Evolutionary conservation across 2,329 filamentous ascomycete genomes (phyloP).

Genomic region (Raffaelea ambrosiae): DNA sequence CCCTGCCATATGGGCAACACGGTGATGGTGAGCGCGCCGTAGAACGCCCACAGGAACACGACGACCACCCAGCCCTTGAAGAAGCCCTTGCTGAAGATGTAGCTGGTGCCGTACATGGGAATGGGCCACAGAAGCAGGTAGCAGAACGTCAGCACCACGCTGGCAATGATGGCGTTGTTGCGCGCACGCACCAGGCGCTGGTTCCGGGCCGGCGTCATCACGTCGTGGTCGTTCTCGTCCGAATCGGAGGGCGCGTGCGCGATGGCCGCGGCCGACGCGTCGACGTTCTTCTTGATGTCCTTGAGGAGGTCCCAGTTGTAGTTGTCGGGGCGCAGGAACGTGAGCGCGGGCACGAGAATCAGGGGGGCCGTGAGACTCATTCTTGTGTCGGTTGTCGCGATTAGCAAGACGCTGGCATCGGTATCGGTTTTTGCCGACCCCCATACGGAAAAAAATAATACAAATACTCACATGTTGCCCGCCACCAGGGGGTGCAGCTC

Average conservation of each 20-base stretch:
- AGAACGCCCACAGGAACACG: slow-evolving; percentile 1
- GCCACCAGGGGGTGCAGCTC: neutral
- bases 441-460: too few relatives aligned
- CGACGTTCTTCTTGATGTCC: too few relatives aligned
- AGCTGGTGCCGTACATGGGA: slow-evolving; percentile 4
- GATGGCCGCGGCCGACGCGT: too few relatives aligned
- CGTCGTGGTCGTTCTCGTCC: too few relatives aligned
- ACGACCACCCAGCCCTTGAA: slow-evolving; percentile 1
- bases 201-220: too few relatives aligned
- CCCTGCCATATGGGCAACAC: slow-evolving; percentile 1
- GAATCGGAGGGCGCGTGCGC: too few relatives aligned
- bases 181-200: too few relatives aligned
- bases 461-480: neutral
- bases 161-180: too few relatives aligned
- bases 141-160: too few relatives aligned
- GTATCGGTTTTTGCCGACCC: too few relatives aligned
- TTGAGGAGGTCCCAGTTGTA: neutral
- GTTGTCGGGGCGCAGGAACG: neutral
- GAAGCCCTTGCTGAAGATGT: slow-evolving; percentile 1
- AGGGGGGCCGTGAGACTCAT: neutral
- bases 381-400: too few relatives aligned
- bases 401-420: too few relatives aligned
- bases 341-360: neutral
- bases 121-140: neutral
- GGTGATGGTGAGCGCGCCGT: neutral